These are phyloP conservation scores for Phytophthora boehmeriae DNA, from an alignment of 352 stramenopile species.

Conservation along the genomic window DNA sequence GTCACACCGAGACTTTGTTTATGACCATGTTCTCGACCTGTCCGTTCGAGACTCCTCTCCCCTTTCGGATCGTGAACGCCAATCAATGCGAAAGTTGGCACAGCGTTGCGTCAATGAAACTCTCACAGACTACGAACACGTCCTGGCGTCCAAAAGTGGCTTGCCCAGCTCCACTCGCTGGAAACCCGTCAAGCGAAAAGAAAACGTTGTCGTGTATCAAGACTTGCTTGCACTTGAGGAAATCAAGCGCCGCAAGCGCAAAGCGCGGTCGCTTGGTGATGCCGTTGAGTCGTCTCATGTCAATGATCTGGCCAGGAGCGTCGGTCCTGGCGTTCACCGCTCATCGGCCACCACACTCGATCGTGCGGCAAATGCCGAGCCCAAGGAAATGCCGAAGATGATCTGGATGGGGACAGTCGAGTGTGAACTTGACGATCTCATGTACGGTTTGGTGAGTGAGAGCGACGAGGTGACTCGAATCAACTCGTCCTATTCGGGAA, in stretches of 20 bases:
- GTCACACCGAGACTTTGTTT: slow-evolving; percentile 10
- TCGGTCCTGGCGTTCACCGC: slow-evolving; percentile 8
- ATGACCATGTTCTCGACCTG: slow-evolving; percentile 16
- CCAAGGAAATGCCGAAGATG: slow-evolving; percentile 26
- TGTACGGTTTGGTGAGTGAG: slow-evolving; percentile 41
- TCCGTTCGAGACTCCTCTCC: slow-evolving; percentile 35
- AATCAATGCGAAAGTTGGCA: slow-evolving; percentile 23
- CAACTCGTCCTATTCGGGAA: slow-evolving; percentile 35
- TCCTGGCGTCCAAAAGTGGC: slow-evolving; percentile 27
- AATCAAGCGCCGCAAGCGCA: slow-evolving; percentile 32
- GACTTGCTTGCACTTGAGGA: slow-evolving; percentile 28
- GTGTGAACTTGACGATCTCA: slow-evolving; percentile 38
- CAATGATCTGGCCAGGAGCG: slow-evolving; percentile 18
- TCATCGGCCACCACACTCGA: slow-evolving; percentile 6
- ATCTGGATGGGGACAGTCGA: slow-evolving; percentile 36
- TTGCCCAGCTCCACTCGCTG: slow-evolving; percentile 30
- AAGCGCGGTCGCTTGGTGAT: slow-evolving; percentile 30
- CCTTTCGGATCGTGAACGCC: slow-evolving; percentile 32
- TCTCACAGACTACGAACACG: slow-evolving; percentile 37
- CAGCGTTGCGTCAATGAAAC: slow-evolving; percentile 28
- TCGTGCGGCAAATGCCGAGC: neutral
- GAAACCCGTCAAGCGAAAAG: slow-evolving; percentile 36
- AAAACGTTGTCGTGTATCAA: slow-evolving; percentile 35
- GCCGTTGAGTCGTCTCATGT: slow-evolving; percentile 23
- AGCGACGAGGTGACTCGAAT: slow-evolving; percentile 35